Evolutionary conservation across 495 filamentous ascomycete species (phyloP).

Genomic region (Aspergillus nidulans): DNA sequence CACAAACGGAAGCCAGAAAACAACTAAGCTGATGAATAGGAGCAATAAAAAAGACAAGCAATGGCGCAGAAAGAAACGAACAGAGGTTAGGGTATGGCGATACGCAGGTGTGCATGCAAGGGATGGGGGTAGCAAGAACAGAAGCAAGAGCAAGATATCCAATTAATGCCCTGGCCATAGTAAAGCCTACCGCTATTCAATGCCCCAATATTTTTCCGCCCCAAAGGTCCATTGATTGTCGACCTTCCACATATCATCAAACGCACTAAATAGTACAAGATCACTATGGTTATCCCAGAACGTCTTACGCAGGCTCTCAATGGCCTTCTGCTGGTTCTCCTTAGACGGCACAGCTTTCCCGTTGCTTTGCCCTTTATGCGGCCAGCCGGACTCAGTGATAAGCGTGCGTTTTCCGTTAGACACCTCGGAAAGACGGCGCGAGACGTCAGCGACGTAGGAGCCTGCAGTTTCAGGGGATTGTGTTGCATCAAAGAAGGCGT

Average conservation of each 20-base stretch:
- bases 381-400: slow-evolving; percentile 85
- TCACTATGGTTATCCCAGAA: slow-evolving; percentile 45
- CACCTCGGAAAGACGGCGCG: slow-evolving; percentile 44
- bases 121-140: not conserved
- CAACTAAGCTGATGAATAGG: not conserved
- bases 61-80: not conserved
- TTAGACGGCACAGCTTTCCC: slow-evolving; percentile 57
- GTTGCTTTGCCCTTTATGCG: slow-evolving; percentile 58
- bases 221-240: slow-evolving; percentile 57
- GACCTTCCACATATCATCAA: slow-evolving; percentile 77
- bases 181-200: slow-evolving; percentile 25
- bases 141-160: not conserved
- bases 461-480: slow-evolving; percentile 56
- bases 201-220: slow-evolving; percentile 72
- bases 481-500: slow-evolving; percentile 76
- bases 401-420: slow-evolving; percentile 53
- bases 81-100: not conserved
- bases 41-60: not conserved
- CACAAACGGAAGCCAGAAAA: too few relatives aligned
- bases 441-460: slow-evolving; percentile 52
- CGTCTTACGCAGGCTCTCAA: slow-evolving; percentile 54
- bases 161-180: not conserved
- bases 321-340: slow-evolving; percentile 58
- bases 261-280: slow-evolving; percentile 68
- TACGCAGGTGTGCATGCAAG: not conserved